Evolutionary conservation across 768 basidiomycete genomes (phyloP).

Genomic region (Rhodotorula sphaerocarpa): DNA sequence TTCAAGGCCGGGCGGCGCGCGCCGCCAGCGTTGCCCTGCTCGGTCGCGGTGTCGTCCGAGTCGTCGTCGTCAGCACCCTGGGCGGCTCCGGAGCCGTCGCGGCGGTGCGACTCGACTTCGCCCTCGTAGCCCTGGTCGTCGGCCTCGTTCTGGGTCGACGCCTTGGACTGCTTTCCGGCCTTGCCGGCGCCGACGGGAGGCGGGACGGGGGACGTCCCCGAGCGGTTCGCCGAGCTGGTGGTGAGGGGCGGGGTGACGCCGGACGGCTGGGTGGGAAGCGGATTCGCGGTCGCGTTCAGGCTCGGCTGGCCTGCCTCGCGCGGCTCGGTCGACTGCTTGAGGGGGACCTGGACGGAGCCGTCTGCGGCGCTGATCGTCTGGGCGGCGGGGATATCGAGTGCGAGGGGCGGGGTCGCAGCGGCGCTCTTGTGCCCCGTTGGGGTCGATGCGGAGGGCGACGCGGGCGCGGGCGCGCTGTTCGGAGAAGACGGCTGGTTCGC

Average conservation of each 20-base stretch:
- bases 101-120: slow-evolving; percentile 29
- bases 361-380: not conserved
- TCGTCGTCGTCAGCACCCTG: slow-evolving; percentile 24
- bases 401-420: not conserved
- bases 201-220: too few relatives aligned
- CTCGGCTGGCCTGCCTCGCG: slow-evolving; percentile 19
- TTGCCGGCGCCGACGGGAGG: slow-evolving; percentile 13
- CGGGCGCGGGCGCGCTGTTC: too few relatives aligned
- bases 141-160: not conserved
- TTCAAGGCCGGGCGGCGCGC: not conserved
- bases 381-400: slow-evolving; percentile 4
- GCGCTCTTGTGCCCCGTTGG: not conserved
- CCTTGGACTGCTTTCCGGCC: not conserved
- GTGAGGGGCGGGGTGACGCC: slow-evolving; percentile 14
- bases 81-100: too few relatives aligned
- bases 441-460: not conserved
- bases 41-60: slow-evolving; percentile 3
- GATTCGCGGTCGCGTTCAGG: slow-evolving; percentile 21
- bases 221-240: not conserved
- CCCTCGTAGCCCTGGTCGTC: slow-evolving; percentile 31
- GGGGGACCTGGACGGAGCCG: not conserved
- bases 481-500: not conserved
- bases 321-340: slow-evolving; percentile 15
- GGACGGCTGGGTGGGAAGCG: not conserved
- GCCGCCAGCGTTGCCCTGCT: not conserved